phyloP scores from a whole-genome alignment of 2,329 filamentous ascomycete genomes.

The Botrytis paeoniae region DNA sequence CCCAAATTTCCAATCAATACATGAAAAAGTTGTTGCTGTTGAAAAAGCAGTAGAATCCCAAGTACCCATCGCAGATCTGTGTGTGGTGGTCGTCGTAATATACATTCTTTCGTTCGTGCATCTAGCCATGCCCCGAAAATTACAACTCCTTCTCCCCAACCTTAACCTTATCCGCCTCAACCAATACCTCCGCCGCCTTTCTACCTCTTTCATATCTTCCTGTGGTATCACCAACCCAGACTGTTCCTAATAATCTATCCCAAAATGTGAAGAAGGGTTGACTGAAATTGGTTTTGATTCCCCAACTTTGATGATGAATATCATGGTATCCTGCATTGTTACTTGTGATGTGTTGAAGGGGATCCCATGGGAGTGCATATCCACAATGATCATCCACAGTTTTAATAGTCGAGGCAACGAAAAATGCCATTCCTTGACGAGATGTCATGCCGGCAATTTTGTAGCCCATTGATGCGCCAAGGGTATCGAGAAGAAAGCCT shows the following conservation, averaged over 20 bases:
- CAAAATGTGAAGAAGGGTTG: constrained; percentile 96
- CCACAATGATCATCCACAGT: constrained; percentile 98
- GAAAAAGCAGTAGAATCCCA: constrained; percentile 4
- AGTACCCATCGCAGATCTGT: neutral
- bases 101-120: constrained; percentile 6
- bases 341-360: constrained; percentile 83
- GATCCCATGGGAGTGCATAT: constrained; percentile 93
- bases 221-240: constrained; percentile 36
- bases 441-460: constrained; percentile 78
- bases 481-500: constrained; percentile 88
- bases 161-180: constrained; percentile 31
- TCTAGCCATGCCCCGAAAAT: neutral
- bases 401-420: constrained; percentile 85
- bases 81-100: constrained; percentile 6
- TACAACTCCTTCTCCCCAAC: constrained; percentile 1
- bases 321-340: constrained; percentile 98
- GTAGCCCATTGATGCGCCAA: constrained; percentile 81
- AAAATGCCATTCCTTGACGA: constrained; percentile 86
- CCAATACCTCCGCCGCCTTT: constrained; percentile 35
- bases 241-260: constrained; percentile 76
- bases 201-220: constrained; percentile 32
- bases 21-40: neutral
- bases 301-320: constrained; percentile 98
- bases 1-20: constrained; percentile 18
- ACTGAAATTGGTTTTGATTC: constrained; percentile 92